Conservation (phyloP, 257 asterid species). For the Nicotiana paniculata region DNA sequence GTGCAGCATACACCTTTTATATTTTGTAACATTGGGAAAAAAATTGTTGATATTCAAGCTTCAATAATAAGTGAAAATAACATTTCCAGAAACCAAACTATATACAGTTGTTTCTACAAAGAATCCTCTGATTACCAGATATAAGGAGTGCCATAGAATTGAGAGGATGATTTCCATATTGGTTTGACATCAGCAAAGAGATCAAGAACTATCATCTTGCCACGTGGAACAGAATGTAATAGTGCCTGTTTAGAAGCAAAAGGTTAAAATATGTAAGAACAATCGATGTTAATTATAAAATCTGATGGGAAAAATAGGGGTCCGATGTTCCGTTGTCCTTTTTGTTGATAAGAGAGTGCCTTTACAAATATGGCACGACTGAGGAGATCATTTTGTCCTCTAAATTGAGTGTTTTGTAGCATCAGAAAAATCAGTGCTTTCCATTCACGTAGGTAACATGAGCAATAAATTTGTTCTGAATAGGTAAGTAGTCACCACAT, state of each 20-base stretch:
- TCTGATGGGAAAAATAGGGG: background rate
- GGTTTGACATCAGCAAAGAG: constrained; percentile 97
- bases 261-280: background rate
- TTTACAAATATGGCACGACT: background rate
- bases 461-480: background rate
- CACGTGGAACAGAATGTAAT: constrained; percentile 93
- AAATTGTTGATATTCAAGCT: constrained; percentile 1
- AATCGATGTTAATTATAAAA: background rate
- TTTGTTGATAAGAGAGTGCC: background rate
- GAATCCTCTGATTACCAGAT: constrained; percentile 57
- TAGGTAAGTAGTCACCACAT: background rate
- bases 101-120: background rate
- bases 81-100: background rate
- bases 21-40: constrained; percentile 10
- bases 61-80: background rate
- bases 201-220: constrained; percentile 99
- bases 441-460: background rate
- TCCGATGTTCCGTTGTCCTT: background rate
- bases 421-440: background rate
- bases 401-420: background rate
- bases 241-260: constrained; percentile 62
- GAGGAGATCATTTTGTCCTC: background rate
- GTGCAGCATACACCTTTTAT: constrained; percentile 94
- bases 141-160: constrained; percentile 84
- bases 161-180: constrained; percentile 84